Evolutionary conservation across 2,329 filamentous ascomycete species (phyloP), one percentile per base, ranked within the genome.

Genomic region (Whalleya microplaca): DNA sequence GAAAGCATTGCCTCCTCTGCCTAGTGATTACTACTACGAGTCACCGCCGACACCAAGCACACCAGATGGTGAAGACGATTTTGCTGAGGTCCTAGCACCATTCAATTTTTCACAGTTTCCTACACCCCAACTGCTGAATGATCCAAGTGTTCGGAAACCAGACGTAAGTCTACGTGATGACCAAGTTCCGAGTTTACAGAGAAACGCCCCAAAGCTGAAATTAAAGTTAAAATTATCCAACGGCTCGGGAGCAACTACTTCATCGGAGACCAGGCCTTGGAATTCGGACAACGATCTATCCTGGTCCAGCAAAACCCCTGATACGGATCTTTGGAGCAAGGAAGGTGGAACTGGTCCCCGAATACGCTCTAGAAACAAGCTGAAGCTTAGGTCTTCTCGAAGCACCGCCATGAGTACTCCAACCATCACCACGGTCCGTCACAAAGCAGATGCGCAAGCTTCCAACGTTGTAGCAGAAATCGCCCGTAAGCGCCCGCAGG

Each of bases 1-100:
- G 79, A 83, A 84, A 64, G 75, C 77, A 20, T 62, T 83, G 42
- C 81, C 81, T 14, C 72, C 77, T 14, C 61, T 82, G 7, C 80
- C 80, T 2, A 67, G 66, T 3, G 69, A 64, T 51, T 45, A 57
- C 21, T 59, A 62, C 19, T 70, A 69, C 47, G 40, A 58, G 45
- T 18, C 61, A 8, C 55, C 64, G 2, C 49, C 62, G 41, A 59
- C 64, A 19, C 52, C 68, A 32, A 62, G 55, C 19, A 59, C 61
- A 21, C 44, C 49, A 9, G 56, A 59, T 18, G 66, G 68, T 19
- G 68, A 67, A 48, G 66, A 65, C 7, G 60, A 69, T 18, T 69
- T 64, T 42, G 50, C 59, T n/a, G 65, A 71, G 40, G 64, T 71
- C 47, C 61, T 71, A 18, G 55, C 64, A 18, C 68, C 69, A 7